These are phyloP conservation scores for Fusarium sacchari DNA, from an alignment of 2,329 filamentous ascomycete species.

Conservation along the genomic window DNA sequence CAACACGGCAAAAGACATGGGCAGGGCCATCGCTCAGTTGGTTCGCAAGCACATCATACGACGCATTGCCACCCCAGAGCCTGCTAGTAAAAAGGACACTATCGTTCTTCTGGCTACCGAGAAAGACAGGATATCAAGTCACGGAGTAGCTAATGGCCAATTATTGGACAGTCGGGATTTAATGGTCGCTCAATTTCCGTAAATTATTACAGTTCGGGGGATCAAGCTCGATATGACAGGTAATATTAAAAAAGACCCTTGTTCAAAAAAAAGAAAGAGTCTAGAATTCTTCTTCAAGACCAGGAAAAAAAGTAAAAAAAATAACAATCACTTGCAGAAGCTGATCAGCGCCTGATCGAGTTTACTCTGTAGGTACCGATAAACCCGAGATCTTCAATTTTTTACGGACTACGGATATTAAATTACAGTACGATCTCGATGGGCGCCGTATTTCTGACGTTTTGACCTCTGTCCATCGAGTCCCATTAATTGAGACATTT, in stretches of 20 bases:
- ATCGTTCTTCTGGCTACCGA: neutral
- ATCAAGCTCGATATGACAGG: neutral
- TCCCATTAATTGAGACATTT: slow-evolving; percentile 9
- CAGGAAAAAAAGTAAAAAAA: neutral
- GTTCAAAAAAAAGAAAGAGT: neutral
- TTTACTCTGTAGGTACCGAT: neutral
- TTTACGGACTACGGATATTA: neutral
- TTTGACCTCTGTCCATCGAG: neutral
- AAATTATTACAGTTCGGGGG: neutral
- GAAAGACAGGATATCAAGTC: neutral
- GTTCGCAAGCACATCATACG: neutral
- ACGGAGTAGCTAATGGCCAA: neutral
- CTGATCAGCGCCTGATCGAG: neutral
- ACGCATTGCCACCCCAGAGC: neutral
- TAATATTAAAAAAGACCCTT: neutral
- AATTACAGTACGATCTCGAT: neutral
- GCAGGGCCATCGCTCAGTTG: neutral
- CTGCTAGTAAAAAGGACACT: neutral
- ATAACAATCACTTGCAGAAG: neutral
- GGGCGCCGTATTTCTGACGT: neutral
- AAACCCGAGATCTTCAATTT: neutral
- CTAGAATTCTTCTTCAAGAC: neutral
- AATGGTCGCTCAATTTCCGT: neutral
- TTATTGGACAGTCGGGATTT: neutral
- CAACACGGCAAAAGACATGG: neutral